phyloP scores from a whole-genome alignment of 2,329 filamentous ascomycete species.

The Lecanicillium sp. region DNA sequence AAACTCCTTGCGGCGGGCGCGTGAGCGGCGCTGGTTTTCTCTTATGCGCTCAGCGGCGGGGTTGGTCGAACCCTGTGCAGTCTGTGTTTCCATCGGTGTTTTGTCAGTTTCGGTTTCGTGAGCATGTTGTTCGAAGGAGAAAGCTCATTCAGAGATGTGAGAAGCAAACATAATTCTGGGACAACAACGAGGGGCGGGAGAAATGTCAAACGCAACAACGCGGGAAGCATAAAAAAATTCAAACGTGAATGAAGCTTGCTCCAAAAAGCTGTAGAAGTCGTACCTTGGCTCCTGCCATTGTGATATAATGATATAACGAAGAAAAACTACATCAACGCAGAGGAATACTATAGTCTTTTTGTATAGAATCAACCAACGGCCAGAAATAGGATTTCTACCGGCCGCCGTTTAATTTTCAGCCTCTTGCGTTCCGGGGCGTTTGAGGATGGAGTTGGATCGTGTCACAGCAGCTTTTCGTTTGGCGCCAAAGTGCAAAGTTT shows the following conservation, averaged over 20 bases:
- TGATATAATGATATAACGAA: background rate
- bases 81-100: background rate
- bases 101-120: background rate
- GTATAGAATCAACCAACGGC: background rate
- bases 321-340: constrained; percentile 10
- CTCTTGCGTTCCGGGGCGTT: background rate
- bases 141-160: too few species aligned
- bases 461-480: constrained; percentile 2
- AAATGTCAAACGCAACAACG: background rate
- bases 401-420: background rate
- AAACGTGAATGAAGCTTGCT: background rate
- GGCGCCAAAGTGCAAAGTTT: constrained; percentile 11
- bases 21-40: constrained; percentile 48
- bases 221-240: too few species aligned
- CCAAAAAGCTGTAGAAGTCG: background rate
- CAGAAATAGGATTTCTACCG: background rate
- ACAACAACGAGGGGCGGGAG: background rate
- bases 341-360: background rate
- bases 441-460: background rate
- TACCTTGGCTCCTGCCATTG: constrained; percentile 13
- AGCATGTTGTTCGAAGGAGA: too few species aligned
- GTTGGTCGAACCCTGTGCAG: constrained; percentile 15
- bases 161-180: background rate
- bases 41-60: constrained; percentile 33
- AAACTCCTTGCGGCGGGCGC: constrained; percentile 45